Evolutionary conservation across 1,139 yeast species (phyloP).

Genomic region (Magnusiomyces magnusii): DNA sequence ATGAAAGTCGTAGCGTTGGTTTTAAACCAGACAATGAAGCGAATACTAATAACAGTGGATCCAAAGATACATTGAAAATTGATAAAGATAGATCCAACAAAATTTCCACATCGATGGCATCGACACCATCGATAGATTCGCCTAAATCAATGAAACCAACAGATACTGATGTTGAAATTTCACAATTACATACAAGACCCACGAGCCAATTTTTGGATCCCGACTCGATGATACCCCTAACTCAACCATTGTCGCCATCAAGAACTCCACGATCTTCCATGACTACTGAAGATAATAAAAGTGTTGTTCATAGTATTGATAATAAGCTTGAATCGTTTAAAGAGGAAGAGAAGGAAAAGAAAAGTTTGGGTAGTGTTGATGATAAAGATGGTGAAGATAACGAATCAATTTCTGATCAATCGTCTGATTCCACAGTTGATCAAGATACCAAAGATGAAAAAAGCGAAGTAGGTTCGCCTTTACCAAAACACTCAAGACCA

Average conservation of each 20-base stretch:
- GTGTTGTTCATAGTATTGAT: background rate
- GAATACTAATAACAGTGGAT: too few relatives aligned
- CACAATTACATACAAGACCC: constrained; percentile 28
- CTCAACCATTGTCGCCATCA: constrained; percentile 4
- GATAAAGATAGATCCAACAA: too few relatives aligned
- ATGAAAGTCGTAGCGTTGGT: too few relatives aligned
- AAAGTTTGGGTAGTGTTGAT: too few relatives aligned
- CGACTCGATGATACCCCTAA: background rate
- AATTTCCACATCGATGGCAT: too few relatives aligned
- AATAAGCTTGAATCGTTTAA: background rate
- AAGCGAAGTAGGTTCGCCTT: too few relatives aligned
- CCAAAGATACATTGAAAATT: too few relatives aligned
- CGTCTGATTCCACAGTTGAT: background rate
- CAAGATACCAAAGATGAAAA: too few relatives aligned
- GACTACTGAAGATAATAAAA: background rate
- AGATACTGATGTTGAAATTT: constrained; percentile 23
- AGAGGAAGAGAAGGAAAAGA: background rate
- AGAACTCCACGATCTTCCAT: background rate
- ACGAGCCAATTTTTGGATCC: constrained; percentile 21
- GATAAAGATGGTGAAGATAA: background rate
- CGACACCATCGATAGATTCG: too few relatives aligned
- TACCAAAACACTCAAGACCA: background rate
- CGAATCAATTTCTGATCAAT: background rate
- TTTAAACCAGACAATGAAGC: too few relatives aligned
- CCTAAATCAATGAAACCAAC: too few relatives aligned